These are phyloP conservation scores for Coemansia sp. DNA, from an alignment of 192 early-diverging fungal genomes.

Conservation along the genomic window DNA sequence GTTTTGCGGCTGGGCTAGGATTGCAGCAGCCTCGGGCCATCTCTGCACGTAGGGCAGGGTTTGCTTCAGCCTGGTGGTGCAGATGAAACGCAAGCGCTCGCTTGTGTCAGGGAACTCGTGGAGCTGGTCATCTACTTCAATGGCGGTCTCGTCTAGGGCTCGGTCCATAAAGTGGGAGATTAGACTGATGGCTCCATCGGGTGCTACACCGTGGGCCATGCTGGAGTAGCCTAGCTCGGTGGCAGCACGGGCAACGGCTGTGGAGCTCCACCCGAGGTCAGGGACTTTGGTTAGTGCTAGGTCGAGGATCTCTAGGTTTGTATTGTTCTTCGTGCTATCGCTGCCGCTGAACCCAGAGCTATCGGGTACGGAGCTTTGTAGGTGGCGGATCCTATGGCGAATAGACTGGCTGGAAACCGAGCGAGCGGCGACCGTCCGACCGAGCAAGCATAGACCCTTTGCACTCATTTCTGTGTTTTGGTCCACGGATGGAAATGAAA, in stretches of 20 bases:
- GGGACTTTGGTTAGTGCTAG: constrained; percentile 67
- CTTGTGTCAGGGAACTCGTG: constrained; percentile 43
- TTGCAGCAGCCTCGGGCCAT: constrained; percentile 75
- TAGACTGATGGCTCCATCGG: constrained; percentile 64
- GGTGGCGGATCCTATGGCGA: neutral
- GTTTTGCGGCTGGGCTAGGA: constrained; percentile 82
- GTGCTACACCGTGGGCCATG: constrained; percentile 68
- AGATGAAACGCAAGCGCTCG: constrained; percentile 63
- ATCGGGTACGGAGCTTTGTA: neutral
- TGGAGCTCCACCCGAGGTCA: constrained; percentile 72
- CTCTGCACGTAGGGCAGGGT: constrained; percentile 66
- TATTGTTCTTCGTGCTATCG: constrained; percentile 5
- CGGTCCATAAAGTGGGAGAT: constrained; percentile 75
- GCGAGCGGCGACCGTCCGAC: neutral
- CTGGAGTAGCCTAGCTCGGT: constrained; percentile 66
- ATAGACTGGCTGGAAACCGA: neutral
- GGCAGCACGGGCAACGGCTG: constrained; percentile 63
- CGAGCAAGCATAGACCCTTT: neutral
- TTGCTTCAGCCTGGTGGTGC: constrained; percentile 63
- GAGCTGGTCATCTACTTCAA: constrained; percentile 62
- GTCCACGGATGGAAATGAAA: neutral
- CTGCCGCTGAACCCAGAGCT: constrained; percentile 5
- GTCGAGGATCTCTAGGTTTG: constrained; percentile 55
- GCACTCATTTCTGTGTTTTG: neutral
- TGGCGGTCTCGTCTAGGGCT: constrained; percentile 56